Base-by-base conservation (phyloP, 164 flowering plant species). In the grape (Vitis vinifera) region DNA sequence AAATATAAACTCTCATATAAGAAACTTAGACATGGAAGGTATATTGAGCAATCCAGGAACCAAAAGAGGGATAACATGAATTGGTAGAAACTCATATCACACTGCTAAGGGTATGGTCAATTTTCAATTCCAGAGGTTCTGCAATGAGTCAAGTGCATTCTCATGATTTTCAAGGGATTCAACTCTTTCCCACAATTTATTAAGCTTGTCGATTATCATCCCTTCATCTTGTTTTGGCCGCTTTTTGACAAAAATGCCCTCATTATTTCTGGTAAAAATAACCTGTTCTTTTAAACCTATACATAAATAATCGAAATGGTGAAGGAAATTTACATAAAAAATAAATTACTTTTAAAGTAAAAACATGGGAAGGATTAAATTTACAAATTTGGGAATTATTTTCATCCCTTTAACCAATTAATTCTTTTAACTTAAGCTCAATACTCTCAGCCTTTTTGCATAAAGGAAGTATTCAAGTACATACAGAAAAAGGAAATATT, bases 161-260 rank as follows among this genome's bases (percentile, higher is more conserved):
- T 83, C 91, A 65, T 93, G 93, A 72, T 93, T 95, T 69, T 85
- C 78, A 0, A 98, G 98, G 69, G 93, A 68, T 77, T 91, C 91
- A 49, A 93, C 84, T 81, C 99, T 83, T 76, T 95, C 98, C 99
- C 99, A 95, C 72, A 91, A 77, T 53, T 91, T 78, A 59, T 83
- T 90, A 4, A 97, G 99, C 87, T 77, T 86, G 67, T 91, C 44
- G 44, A 2, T 37, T 37, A 37, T 6, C 7, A 6, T 37, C 44
- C 44, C 44, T 37, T 37, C 44, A 3, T 37, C 44, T 6, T 37
- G 27, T 23, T 23, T 23, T 23, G 27, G 27, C 27, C 27, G 27
- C 27, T 23, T 23, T 23, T 23, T 23, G 27, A 23, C 27, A 23
- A 23, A 23, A 23, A 23, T 23, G 27, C 27, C 27, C 23, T 19